Evolutionary conservation across 2,329 filamentous ascomycete species (phyloP), one percentile per base, ranked within the genome.

Genomic region (Periconia digitata): DNA sequence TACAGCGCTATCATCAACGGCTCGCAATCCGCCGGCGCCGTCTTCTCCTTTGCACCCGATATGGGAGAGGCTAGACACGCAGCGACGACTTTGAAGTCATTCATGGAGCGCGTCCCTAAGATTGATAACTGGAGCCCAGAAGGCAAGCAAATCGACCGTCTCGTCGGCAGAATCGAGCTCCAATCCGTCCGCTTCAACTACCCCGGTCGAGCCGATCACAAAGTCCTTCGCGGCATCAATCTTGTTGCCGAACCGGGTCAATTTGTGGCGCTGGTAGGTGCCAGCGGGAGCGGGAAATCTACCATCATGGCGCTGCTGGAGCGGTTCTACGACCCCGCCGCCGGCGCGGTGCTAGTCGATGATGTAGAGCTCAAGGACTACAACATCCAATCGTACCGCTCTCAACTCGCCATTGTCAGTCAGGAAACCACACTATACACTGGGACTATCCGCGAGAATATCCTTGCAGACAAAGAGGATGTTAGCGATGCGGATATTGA

Each of bases 371-470:
- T 97, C 61, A 86, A 84, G 50, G 79, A 79, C 10, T 78, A 96
- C 41, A 66, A 95, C 66, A 76, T 94, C 7, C 92, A 90, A 73
- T 84, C 91, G 46, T 96, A 97, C 75, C 86, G 94, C 46, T 85
- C 82, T 12, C 85, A 87, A 71, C 81, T 97, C 54, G 89, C 92
- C 0, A 86, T 99, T n/a, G 94, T 99, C 13, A 92, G 87, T 27
- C 94, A 97, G 67, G 94, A 97, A 69, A 92, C 94, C 0, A 96
- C 92, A 0, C 76, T 99, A 1, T 97, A 96, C 73, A 91, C 95
- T 64, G 94, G 92, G 37, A 92, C 88, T 0, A 92, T 99, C 63
- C 82, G 81, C 56, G 92, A 97, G 32, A 97, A 97, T 67, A 74
- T 96, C 7, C 80, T 97, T 0, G 70, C 67, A 3, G 76, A 87